A percentile compares a stretch with the other conserved stretches of the same genome.
These are phyloP conservation scores for Vaccinium corymbosum DNA, from an alignment of 148 eudicot species.

Conservation along the genomic window DNA sequence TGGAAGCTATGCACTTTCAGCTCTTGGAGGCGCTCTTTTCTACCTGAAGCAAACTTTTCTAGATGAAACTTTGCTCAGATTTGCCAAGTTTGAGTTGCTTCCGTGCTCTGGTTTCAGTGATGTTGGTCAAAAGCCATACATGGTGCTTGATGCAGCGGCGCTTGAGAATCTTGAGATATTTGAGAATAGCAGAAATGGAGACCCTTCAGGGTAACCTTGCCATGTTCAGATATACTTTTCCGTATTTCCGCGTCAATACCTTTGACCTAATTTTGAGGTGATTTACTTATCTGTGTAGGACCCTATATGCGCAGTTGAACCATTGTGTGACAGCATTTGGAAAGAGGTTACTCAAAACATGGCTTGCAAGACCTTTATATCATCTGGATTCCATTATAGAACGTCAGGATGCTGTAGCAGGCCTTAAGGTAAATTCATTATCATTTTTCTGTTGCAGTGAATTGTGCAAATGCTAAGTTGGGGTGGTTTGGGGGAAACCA, in stretches of 20 bases:
- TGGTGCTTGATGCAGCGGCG: constrained; percentile 94
- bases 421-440: constrained; percentile 49
- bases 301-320: constrained; percentile 77
- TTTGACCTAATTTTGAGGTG: constrained; percentile 5
- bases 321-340: constrained; percentile 91
- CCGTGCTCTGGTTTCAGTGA: constrained; percentile 65
- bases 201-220: constrained; percentile 65
- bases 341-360: constrained; percentile 81
- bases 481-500: background rate
- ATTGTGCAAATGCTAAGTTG: background rate
- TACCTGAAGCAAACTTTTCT: constrained; percentile 89
- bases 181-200: constrained; percentile 84
- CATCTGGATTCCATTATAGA: constrained; percentile 54
- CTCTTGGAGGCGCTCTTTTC: constrained; percentile 86
- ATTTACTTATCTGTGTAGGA: constrained; percentile 38
- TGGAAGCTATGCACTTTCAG: constrained; percentile 78
- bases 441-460: background rate
- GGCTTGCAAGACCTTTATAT: constrained; percentile 96
- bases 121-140: constrained; percentile 58
- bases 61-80: constrained; percentile 80
- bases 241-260: background rate
- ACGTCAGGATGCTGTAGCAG: constrained; percentile 94
- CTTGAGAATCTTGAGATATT: constrained; percentile 92
- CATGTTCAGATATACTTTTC: constrained; percentile 7
- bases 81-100: constrained; percentile 84